These are phyloP conservation scores for Heritiera littoralis DNA, from an alignment of 345 rosid species.

Conservation along the genomic window DNA sequence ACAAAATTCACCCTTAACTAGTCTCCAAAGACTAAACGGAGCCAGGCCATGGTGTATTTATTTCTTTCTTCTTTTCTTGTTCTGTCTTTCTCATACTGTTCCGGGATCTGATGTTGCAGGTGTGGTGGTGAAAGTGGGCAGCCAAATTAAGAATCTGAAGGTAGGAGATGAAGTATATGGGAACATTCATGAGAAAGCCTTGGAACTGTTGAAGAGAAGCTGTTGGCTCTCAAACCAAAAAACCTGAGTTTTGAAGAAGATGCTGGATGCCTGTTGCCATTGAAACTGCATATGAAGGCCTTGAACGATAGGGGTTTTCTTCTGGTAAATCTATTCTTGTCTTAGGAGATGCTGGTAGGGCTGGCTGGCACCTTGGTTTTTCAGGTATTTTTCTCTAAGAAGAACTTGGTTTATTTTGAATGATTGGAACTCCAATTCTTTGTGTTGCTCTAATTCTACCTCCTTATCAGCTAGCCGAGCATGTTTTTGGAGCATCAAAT, in stretches of 20 bases:
- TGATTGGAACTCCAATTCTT: neutral
- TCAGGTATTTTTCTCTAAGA: conserved; percentile 52
- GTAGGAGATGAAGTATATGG: conserved; percentile 90
- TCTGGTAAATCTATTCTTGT: conserved; percentile 85
- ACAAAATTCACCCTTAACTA: no score
- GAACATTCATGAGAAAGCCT: conserved; percentile 73
- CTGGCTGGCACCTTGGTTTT: conserved; percentile 70
- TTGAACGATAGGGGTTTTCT: conserved; percentile 69
- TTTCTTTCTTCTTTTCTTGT: no score
- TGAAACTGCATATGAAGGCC: conserved; percentile 85
- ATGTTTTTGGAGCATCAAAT: conserved; percentile 81
- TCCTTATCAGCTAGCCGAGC: conserved; percentile 65
- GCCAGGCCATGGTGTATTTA: no score
- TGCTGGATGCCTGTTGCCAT: conserved; percentile 79
- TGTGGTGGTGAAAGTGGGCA: conserved; percentile 78
- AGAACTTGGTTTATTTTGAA: no score
- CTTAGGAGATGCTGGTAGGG: conserved; percentile 89
- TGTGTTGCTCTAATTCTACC: neutral
- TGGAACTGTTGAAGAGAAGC: conserved; percentile 84
- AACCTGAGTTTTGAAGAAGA: conserved; percentile 76
- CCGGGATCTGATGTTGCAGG: conserved; percentile 98
- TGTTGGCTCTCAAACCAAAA: conserved; percentile 74
- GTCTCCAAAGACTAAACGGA: no score
- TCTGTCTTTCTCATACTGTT: conserved; percentile 49
- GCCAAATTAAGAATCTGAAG: conserved; percentile 66